phyloP scores from a whole-genome alignment of 2,329 filamentous ascomycete species.

The Botrytis fragariae region DNA sequence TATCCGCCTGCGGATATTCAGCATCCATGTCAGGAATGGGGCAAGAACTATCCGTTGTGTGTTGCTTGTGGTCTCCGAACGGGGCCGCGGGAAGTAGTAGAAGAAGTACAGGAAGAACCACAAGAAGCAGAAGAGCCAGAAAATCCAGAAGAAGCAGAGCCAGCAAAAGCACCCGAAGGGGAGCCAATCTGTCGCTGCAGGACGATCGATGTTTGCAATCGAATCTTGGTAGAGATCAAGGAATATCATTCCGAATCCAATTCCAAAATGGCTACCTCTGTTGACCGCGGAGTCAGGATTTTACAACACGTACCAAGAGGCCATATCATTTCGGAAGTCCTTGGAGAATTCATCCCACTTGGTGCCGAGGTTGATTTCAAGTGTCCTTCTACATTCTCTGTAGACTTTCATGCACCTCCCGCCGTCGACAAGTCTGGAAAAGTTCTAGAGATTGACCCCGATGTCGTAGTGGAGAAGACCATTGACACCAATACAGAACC shows the following conservation, averaged over 20 bases:
- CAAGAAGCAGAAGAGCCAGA: background rate
- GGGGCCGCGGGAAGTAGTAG: background rate
- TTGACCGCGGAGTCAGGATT: conserved; percentile 15
- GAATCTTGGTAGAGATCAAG: conserved; percentile 1
- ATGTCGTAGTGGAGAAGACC: background rate
- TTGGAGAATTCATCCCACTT: conserved; percentile 17
- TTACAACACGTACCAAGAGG: background rate
- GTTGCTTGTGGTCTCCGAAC: conserved; percentile 7
- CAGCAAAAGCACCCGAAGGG: background rate
- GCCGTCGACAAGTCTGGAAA: background rate
- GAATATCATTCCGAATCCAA: background rate
- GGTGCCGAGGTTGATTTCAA: background rate
- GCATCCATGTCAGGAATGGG: conserved; percentile 16
- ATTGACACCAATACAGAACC: background rate
- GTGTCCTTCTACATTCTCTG: background rate
- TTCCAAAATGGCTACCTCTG: background rate
- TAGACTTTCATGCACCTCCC: conserved; percentile 15
- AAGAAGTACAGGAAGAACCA: background rate
- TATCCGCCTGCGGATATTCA: conserved; percentile 17
- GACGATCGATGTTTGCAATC: background rate
- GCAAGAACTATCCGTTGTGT: conserved; percentile 10
- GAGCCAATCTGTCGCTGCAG: background rate
- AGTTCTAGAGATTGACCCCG: background rate
- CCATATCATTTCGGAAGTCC: conserved; percentile 4
- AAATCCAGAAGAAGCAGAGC: background rate